Evolutionary conservation across 768 basidiomycete species (phyloP).

Genomic region (Sutorius australiensis): DNA sequence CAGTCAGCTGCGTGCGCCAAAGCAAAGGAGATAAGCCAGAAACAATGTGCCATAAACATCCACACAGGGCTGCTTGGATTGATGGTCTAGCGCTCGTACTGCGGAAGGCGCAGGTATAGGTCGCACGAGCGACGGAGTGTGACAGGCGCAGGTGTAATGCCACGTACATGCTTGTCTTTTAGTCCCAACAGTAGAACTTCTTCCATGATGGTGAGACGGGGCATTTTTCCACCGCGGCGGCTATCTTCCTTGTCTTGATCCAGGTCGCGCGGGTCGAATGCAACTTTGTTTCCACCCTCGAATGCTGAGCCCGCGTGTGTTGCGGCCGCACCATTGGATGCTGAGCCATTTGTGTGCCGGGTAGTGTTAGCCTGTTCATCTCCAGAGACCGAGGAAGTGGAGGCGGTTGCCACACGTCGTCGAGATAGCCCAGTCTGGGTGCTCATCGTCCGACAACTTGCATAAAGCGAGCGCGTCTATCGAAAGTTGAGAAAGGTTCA

Average conservation of each 20-base stretch:
- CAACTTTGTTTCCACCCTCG: conserved; percentile 83
- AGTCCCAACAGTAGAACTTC: conserved; percentile 91
- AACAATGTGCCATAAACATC: conserved; percentile 5
- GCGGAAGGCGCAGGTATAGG: conserved; percentile 14
- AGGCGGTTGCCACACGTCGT: conserved; percentile 48
- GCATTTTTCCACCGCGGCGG: conserved; percentile 68
- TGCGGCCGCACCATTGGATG: conserved; percentile 28
- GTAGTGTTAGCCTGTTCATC: conserved; percentile 36
- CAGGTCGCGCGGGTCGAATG: conserved; percentile 90
- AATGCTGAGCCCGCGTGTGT: conserved; percentile 80
- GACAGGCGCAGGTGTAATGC: neutral
- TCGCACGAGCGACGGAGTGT: conserved; percentile 7
- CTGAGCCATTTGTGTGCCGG: conserved; percentile 29
- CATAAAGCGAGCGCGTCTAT: conserved; percentile 16
- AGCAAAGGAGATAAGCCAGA: conserved; percentile 18
- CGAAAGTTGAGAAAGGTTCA: conserved; percentile 2
- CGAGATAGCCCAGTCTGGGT: conserved; percentile 54
- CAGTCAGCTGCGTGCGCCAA: conserved; percentile 9
- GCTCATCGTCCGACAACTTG: conserved; percentile 39
- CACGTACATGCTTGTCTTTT: conserved; percentile 89
- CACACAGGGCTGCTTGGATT: neutral
- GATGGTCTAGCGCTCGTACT: conserved; percentile 11
- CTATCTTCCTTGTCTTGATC: conserved; percentile 63
- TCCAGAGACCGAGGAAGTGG: conserved; percentile 35
- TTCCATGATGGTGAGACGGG: conserved; percentile 92